phyloP scores from a whole-genome alignment of 306 rosid species.

The Prinsepia uniflora region DNA sequence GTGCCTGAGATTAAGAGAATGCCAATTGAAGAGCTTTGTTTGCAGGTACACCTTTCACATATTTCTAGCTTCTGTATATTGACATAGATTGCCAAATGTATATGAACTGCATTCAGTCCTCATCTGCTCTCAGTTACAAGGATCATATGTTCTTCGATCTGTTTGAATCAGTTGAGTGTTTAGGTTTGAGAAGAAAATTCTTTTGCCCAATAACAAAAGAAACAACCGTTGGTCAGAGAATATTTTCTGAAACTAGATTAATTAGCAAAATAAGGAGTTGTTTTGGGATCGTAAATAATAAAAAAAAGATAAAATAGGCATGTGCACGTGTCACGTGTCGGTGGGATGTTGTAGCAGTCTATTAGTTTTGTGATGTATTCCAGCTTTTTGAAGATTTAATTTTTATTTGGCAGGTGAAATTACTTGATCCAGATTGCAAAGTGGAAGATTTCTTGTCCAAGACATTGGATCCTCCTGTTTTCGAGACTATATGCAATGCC shows the following conservation, averaged over 20 bases:
- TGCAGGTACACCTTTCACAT: conserved; percentile 62
- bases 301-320: neutral
- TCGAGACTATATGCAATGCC: conserved; percentile 74
- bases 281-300: neutral
- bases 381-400: neutral
- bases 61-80: neutral
- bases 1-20: conserved; percentile 93
- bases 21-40: conserved; percentile 89
- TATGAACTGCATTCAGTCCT: neutral
- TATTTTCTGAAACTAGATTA: neutral
- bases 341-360: neutral
- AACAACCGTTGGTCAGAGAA: neutral
- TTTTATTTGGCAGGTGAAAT: conserved; percentile 60
- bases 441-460: conserved; percentile 64
- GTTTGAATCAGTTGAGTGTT: neutral
- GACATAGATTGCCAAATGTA: neutral
- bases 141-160: neutral
- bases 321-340: neutral
- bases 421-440: conserved; percentile 71
- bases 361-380: conserved; percentile 11
- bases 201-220: neutral
- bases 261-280: neutral
- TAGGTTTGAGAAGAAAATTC: neutral
- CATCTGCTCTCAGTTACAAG: neutral
- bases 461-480: conserved; percentile 87